Evolutionary conservation across 805 yeast species (phyloP).

Genomic region (Yarrowia divulgata): DNA sequence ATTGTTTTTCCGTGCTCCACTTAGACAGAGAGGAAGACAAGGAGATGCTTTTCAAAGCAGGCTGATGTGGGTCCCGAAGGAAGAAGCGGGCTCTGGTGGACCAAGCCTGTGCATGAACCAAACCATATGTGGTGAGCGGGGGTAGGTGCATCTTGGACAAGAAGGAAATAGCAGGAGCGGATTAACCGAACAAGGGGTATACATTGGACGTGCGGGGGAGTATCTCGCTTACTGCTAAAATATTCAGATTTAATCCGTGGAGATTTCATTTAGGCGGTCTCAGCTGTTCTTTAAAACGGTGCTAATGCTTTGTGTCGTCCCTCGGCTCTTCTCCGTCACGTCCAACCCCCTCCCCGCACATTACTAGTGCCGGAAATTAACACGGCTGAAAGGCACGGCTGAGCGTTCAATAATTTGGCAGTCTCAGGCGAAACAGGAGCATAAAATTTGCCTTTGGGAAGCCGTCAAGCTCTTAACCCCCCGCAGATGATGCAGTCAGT

Average conservation of each 20-base stretch:
- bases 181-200: conserved; percentile 20
- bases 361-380: neutral
- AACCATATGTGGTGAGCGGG: neutral
- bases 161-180: neutral
- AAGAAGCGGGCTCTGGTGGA: neutral
- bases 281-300: too few species aligned
- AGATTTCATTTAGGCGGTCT: too few species aligned
- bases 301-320: too few species aligned
- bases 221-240: neutral
- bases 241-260: conserved; percentile 8
- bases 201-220: neutral
- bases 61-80: conserved; percentile 6
- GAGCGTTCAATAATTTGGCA: conserved; percentile 5
- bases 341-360: neutral
- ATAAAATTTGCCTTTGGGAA: neutral
- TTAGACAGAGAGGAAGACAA: neutral
- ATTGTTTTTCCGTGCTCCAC: conserved; percentile 18
- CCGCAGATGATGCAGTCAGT: conserved; percentile 2
- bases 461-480: neutral
- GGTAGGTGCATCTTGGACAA: neutral
- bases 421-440: conserved; percentile 5
- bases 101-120: neutral
- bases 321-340: too few species aligned
- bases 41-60: neutral
- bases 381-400: conserved; percentile 24